Base-by-base conservation (phyloP, 129 eudicot species). In the Artemisia argyi region DNA sequence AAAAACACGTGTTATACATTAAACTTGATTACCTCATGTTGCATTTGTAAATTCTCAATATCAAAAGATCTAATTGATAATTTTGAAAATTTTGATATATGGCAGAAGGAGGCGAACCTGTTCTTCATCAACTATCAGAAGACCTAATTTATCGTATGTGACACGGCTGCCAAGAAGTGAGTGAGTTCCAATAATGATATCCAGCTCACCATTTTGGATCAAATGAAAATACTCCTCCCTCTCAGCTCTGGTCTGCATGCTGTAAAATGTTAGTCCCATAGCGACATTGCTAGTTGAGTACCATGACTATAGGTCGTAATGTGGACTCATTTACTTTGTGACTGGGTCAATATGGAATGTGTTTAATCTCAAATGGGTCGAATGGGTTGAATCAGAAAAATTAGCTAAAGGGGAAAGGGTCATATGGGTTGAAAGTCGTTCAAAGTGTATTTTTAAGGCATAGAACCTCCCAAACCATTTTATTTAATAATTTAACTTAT, bases 81-180 rank as follows among this genome's bases (percentile, higher is more conserved):
- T 47, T 46, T 66, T 66, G 49, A 49, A 49, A 52, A 16, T 39
- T 7, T 39, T 75, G 51, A 59, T 52, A 69, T 35, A 53, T 22
- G 71, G 56, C 18, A 42, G 10, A 61, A 48, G 72, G 77, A 59
- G 67, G 57, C 73, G 80, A 83, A 90, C 98, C 98, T 93, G 97
- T 84, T 93, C 97, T 78, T 93, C 97, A 66, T 93, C 98, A 79
- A 93, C 98, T 66, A 93, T 93, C 32, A 93, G 92, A 73, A 93
- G 91, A 65, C 98, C 98, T 19, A 93, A 80, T 18, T 83, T 93
- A 61, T 71, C 89, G 66, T 93, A 93, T 28, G 82, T 87, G 72
- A 93, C 96, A 58, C 97, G 97, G 74, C 75, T 81, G 10, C 98
- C 98, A 39, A 93, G 95, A 73, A 93, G 88, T 11, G 98, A 76